Conservation (phyloP, 2,329 filamentous ascomycete species). For the Clarireedia paspali region DNA sequence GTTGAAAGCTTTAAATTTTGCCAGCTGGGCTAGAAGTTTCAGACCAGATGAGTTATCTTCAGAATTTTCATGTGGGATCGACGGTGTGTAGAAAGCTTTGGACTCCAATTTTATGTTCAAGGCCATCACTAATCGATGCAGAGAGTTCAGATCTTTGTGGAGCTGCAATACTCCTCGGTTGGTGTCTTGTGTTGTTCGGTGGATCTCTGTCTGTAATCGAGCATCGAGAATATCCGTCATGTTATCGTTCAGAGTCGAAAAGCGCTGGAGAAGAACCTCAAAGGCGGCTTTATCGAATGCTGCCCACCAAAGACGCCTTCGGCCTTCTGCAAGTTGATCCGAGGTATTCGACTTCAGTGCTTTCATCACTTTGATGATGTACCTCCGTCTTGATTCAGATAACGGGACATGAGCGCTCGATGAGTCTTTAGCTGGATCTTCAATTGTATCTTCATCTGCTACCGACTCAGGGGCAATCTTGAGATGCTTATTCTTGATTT, state of each 20-base stretch:
- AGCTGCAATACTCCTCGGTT: constrained; percentile 40
- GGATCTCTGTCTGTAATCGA: constrained; percentile 39
- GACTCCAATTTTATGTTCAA: constrained; percentile 37
- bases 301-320: constrained; percentile 34
- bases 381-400: constrained; percentile 33
- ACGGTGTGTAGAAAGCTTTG: constrained; percentile 10
- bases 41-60: constrained; percentile 33
- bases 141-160: constrained; percentile 38
- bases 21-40: constrained; percentile 36
- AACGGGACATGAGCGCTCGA: constrained; percentile 39
- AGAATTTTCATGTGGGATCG: constrained; percentile 17
- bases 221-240: constrained; percentile 42
- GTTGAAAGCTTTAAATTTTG: constrained; percentile 45
- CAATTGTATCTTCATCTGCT: constrained; percentile 11
- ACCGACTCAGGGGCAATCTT: constrained; percentile 30
- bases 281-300: constrained; percentile 40
- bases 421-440: constrained; percentile 37
- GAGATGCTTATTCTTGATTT: constrained; percentile 34
- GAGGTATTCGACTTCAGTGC: constrained; percentile 32
- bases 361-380: constrained; percentile 38
- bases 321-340: constrained; percentile 20
- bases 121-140: constrained; percentile 38
- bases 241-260: constrained; percentile 39
- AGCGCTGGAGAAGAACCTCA: constrained; percentile 37
- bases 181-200: constrained; percentile 40